Evolutionary conservation across 345 rosid species (phyloP), one percentile per base, ranked within the genome.

Genomic region (Eucalyptus globulus): DNA sequence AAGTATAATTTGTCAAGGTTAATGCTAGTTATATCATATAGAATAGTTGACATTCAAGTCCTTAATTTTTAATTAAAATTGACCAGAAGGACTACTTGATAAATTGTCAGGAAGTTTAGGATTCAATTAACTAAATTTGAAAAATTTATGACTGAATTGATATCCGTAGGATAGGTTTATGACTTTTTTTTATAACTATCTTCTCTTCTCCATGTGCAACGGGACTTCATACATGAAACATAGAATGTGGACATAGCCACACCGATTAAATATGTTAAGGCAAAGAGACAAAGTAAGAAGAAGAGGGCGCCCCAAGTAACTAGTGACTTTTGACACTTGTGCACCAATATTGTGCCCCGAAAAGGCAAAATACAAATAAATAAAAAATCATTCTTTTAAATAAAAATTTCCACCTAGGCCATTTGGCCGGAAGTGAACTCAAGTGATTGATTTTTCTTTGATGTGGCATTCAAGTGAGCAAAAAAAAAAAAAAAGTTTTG

Each of bases 101-200:
- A 56, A 56, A 56, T 24, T 22, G 3, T 24, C 3, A 9, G 0
- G 4, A 56, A 56, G 27, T 56, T 56, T 56, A 56, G 1, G 6
- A 56, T 56, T 1, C 10, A 24, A 24, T 24, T 56, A 3, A 56
- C 0, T 1, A 56, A 56, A 56, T 9, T 56, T 22, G 4, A 56
- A 56, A 56, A 22, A 9, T 56, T 56, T 9, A 56, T 1, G 0
- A 56, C 0, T 24, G 3, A 24, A 56, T 56, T 56, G 3, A 22
- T 56, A 24, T 56, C 0, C 0, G 0, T 56, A 4, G 0, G 1
- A 4, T 56, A 56, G 27, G 6, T 56, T 56, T 22, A 56, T 2
- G 6, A 56, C 13, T 56, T 56, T 56, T 56, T 56, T 56, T 22
- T 1, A 56, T 56, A 24, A 56, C 62, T 56, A 56, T 56, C 13